phyloP scores from a whole-genome alignment of 2,329 filamentous ascomycete genomes.

The Beauveria pseudobassiana region DNA sequence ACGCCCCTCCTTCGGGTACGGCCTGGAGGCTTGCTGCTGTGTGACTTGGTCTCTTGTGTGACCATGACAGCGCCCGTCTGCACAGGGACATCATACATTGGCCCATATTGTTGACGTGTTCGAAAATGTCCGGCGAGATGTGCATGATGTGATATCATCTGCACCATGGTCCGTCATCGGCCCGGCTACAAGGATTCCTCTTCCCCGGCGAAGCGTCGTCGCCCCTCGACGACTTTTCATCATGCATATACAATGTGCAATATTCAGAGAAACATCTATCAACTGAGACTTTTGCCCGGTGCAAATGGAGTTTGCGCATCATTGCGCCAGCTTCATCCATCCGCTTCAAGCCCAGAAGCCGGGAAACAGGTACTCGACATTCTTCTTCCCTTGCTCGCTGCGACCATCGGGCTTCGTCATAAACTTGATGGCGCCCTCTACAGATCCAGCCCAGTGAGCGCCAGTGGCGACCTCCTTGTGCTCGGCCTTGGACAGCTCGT shows the following conservation, averaged over 20 bases:
- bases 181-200: background rate
- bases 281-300: background rate
- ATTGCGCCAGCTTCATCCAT: background rate
- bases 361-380: conserved; percentile 80
- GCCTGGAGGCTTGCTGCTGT: background rate
- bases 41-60: background rate
- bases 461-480: conserved; percentile 68
- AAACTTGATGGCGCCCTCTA: conserved; percentile 68
- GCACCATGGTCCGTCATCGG: background rate
- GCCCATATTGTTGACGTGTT: background rate
- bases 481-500: conserved; percentile 73
- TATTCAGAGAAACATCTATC: background rate
- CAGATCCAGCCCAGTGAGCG: conserved; percentile 71
- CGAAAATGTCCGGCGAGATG: background rate
- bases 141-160: background rate
- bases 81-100: background rate
- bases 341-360: conserved; percentile 53
- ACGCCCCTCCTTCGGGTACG: background rate
- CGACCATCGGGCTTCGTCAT: conserved; percentile 77
- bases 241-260: background rate
- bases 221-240: background rate
- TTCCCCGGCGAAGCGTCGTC: background rate
- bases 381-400: conserved; percentile 66
- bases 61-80: background rate
- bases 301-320: background rate